These are phyloP conservation scores for Brassica incana DNA, from an alignment of 345 rosid genomes.

Conservation along the genomic window DNA sequence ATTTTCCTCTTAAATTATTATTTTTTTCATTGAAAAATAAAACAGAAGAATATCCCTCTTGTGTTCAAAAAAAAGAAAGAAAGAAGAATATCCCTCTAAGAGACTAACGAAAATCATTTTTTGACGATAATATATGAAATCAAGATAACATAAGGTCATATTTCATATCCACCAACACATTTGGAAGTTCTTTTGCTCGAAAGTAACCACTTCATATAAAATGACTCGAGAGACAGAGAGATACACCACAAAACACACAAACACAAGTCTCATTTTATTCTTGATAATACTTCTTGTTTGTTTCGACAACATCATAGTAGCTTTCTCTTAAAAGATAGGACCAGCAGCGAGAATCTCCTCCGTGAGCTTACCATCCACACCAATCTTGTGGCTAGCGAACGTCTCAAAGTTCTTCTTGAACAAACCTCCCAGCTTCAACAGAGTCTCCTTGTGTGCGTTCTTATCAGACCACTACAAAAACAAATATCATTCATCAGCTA, in stretches of 20 bases:
- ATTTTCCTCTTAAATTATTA: too few species aligned
- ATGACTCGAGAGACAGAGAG: not conserved
- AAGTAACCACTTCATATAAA: slow-evolving; percentile 1
- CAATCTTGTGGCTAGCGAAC: slow-evolving; percentile 77
- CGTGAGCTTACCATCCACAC: slow-evolving; percentile 67
- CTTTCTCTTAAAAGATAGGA: slow-evolving; percentile 49
- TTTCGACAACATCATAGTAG: not conserved
- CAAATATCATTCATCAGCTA: too few species aligned
- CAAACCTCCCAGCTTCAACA: slow-evolving; percentile 82
- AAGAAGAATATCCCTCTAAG: too few species aligned
- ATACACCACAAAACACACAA: not conserved
- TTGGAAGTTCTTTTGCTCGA: not conserved
- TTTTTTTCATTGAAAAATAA: too few species aligned
- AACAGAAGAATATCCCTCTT: too few species aligned
- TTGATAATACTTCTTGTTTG: not conserved
- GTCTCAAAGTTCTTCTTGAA: slow-evolving; percentile 80
- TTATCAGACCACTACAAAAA: slow-evolving; percentile 73
- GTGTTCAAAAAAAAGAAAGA: too few species aligned
- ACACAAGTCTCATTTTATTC: slow-evolving; percentile 19
- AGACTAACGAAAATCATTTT: too few species aligned
- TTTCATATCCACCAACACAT: not conserved
- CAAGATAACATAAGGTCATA: not conserved
- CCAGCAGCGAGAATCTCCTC: slow-evolving; percentile 90
- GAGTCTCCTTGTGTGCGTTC: slow-evolving; percentile 66
- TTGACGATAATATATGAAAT: not conserved